A percentile compares a stretch with the other conserved stretches of the same genome.
Conservation (phyloP, 2,329 filamentous ascomycete genomes). For the Proliferodiscus dingleyae region DNA sequence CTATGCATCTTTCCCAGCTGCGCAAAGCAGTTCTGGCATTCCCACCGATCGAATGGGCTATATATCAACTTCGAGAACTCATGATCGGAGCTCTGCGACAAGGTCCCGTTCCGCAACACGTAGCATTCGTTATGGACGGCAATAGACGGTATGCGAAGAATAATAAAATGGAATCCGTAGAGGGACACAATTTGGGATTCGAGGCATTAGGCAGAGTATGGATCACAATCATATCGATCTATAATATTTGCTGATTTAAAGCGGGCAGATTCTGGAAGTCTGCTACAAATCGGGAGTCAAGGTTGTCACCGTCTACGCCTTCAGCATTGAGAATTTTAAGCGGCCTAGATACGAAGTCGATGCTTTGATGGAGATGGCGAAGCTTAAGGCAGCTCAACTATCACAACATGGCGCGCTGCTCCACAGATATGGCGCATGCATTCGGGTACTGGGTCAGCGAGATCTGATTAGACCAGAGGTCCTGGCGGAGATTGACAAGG, state of each 20-base stretch:
- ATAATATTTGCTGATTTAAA: slow-evolving; percentile 12
- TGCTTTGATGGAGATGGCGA: slow-evolving; percentile 95
- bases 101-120: slow-evolving; percentile 87
- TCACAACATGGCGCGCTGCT: slow-evolving; percentile 89
- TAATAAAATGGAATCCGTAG: slow-evolving; percentile 91
- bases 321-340: slow-evolving; percentile 99
- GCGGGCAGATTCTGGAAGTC: slow-evolving; percentile 78
- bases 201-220: slow-evolving; percentile 83
- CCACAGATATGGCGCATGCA: slow-evolving; percentile 83
- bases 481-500: slow-evolving; percentile 78
- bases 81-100: slow-evolving; percentile 85
- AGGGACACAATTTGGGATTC: slow-evolving; percentile 93
- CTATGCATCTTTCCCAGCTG: slow-evolving; percentile 55
- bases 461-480: slow-evolving; percentile 84
- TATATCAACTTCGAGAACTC: slow-evolving; percentile 72
- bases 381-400: slow-evolving; percentile 87
- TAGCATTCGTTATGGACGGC: slow-evolving; percentile 99
- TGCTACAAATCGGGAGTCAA: slow-evolving; percentile 98
- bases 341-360: slow-evolving; percentile 94
- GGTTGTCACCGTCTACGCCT: slow-evolving; percentile 95
- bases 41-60: slow-evolving; percentile 86
- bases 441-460: slow-evolving; percentile 80
- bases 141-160: slow-evolving; percentile 88
- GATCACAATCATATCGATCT: neutral
- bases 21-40: slow-evolving; percentile 78